Evolutionary conservation across 495 filamentous ascomycete genomes (phyloP).

Genomic region (Aspergillus hancockii): DNA sequence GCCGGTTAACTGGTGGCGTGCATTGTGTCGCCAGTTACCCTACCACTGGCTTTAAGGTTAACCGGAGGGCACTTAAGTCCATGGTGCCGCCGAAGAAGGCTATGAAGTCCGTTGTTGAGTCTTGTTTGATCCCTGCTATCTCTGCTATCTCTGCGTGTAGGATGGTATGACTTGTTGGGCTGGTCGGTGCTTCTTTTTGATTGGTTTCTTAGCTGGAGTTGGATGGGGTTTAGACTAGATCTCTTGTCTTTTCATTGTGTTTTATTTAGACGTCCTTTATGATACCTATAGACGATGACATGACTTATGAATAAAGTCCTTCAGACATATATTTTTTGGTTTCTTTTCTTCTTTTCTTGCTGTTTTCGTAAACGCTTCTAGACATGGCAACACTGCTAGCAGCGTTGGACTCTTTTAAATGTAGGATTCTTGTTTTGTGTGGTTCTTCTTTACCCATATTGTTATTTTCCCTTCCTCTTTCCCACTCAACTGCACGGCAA

Average conservation of each 20-base stretch:
- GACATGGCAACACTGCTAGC: too few species aligned
- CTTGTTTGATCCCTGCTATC: background rate
- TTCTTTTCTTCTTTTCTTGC: too few species aligned
- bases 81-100: background rate
- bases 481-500: too few species aligned
- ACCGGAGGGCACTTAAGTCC: slow-evolving; percentile 5
- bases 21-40: slow-evolving; percentile 13
- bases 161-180: background rate
- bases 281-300: background rate
- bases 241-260: background rate
- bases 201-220: background rate
- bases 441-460: too few species aligned
- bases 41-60: slow-evolving; percentile 16
- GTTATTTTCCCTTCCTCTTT: too few species aligned
- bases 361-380: too few species aligned
- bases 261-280: background rate
- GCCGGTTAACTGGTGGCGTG: slow-evolving; percentile 13
- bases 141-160: background rate
- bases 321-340: too few species aligned
- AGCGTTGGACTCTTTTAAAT: too few species aligned
- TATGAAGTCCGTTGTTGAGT: background rate
- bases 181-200: background rate
- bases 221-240: background rate
- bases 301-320: background rate
- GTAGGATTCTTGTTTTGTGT: too few species aligned